Percentiles rank a stretch among this genome's conserved stretches.
Evolutionary conservation across 108 stramenopile species (phyloP).

Genomic region (Epithemia pelagica): DNA sequence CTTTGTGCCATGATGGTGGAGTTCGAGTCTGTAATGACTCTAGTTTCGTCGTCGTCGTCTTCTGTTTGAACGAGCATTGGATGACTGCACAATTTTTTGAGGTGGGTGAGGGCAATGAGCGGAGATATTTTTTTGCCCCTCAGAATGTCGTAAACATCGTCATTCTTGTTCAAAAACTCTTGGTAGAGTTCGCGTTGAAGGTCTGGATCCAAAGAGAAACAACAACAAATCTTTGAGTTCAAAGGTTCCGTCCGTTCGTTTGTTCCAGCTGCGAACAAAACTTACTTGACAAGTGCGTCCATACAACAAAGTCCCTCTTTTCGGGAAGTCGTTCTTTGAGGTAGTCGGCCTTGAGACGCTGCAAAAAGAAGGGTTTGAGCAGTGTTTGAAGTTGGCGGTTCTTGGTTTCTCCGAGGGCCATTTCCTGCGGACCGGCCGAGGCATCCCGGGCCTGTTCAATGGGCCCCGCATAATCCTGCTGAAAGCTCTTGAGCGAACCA

Average conservation of each 20-base stretch:
- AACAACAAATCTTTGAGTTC: not conserved
- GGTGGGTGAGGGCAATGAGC: constrained; percentile 55
- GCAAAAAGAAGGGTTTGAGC: constrained; percentile 83
- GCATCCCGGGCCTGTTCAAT: constrained; percentile 74
- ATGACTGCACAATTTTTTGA: constrained; percentile 79
- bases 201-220: not conserved
- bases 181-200: constrained; percentile 78
- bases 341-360: constrained; percentile 79
- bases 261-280: not conserved
- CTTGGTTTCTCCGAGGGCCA: constrained; percentile 61
- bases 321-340: constrained; percentile 75
- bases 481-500: constrained; percentile 41
- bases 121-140: constrained; percentile 40
- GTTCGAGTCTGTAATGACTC: too few relatives aligned
- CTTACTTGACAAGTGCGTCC: constrained; percentile 65
- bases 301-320: constrained; percentile 93
- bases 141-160: constrained; percentile 36
- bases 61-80: constrained; percentile 46
- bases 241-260: too few relatives aligned
- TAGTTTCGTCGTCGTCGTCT: constrained; percentile 7
- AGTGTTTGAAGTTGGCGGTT: constrained; percentile 62
- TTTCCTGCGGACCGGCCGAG: constrained; percentile 46
- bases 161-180: constrained; percentile 58
- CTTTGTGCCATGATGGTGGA: constrained; percentile 31
- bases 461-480: constrained; percentile 52